Conservation (phyloP, 768 basidiomycete species). For the Macrolepiota fuliginosa region DNA sequence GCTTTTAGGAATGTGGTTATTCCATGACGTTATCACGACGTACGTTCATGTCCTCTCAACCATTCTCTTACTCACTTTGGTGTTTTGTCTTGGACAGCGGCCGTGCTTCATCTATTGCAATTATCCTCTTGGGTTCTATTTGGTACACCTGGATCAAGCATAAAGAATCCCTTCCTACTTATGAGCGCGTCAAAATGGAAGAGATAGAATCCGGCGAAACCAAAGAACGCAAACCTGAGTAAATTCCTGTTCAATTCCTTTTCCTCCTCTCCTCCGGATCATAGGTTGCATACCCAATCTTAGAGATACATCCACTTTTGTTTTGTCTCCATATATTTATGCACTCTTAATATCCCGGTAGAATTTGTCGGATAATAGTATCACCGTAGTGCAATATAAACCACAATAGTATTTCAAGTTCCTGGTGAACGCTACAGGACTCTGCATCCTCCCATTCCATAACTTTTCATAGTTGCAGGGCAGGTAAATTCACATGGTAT, state of each 20-base stretch:
- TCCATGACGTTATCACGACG: constrained; percentile 79
- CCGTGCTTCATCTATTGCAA: constrained; percentile 75
- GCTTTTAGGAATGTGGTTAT: constrained; percentile 76
- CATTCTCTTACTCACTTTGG: neutral
- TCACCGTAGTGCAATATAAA: neutral
- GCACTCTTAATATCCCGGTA: neutral
- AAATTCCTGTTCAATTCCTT: neutral
- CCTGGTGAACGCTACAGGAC: neutral
- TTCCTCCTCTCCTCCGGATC: neutral
- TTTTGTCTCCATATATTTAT: neutral
- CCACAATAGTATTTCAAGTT: neutral
- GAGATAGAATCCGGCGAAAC: constrained; percentile 54
- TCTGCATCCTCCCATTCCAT: no score
- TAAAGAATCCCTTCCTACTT: constrained; percentile 54
- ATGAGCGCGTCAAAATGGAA: constrained; percentile 64
- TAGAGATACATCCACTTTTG: neutral
- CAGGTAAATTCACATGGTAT: neutral
- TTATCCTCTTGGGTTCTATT: constrained; percentile 78
- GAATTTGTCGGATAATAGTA: neutral
- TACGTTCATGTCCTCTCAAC: constrained; percentile 32
- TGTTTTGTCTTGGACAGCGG: constrained; percentile 45
- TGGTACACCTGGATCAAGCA: constrained; percentile 91
- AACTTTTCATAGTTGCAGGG: no score
- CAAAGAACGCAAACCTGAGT: constrained; percentile 11
- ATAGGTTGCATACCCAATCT: neutral